Conservation (phyloP, 441 rosid species). For the Adansonia grandidieri region DNA sequence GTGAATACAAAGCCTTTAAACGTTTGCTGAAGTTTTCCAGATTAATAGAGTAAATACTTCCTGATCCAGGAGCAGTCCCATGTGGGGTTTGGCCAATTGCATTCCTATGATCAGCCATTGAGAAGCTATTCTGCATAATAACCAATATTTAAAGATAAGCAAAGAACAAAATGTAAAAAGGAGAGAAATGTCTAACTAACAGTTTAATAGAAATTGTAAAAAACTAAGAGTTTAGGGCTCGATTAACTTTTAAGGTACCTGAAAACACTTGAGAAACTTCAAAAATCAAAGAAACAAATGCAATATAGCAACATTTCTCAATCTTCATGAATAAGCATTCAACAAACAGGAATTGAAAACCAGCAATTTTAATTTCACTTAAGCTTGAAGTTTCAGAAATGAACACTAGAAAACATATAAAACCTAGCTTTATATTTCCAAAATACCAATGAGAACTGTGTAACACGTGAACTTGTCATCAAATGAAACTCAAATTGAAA, state of each 20-base stretch:
- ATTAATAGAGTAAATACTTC: constrained; percentile 49
- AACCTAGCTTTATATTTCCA: background rate
- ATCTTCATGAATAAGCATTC: background rate
- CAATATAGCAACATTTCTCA: background rate
- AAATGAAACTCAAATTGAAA: background rate
- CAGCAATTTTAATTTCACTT: background rate
- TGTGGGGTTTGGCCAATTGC: constrained; percentile 45
- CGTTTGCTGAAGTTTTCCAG: constrained; percentile 57
- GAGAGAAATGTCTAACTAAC: background rate
- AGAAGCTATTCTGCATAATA: constrained; percentile 28
- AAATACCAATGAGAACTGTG: background rate
- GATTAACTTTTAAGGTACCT: background rate
- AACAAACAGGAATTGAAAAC: background rate
- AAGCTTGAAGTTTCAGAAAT: background rate
- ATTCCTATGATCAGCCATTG: constrained; percentile 58
- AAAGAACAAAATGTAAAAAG: background rate
- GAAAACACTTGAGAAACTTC: background rate
- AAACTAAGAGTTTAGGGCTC: background rate
- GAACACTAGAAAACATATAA: constrained; percentile 2
- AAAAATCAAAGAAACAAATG: background rate
- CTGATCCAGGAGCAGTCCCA: constrained; percentile 48
- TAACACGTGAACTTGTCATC: background rate
- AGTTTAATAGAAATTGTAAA: background rate
- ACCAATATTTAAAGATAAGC: background rate
- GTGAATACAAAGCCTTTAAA: constrained; percentile 51